phyloP scores from a whole-genome alignment of 306 rosid species.

The Castanea sativa region DNA sequence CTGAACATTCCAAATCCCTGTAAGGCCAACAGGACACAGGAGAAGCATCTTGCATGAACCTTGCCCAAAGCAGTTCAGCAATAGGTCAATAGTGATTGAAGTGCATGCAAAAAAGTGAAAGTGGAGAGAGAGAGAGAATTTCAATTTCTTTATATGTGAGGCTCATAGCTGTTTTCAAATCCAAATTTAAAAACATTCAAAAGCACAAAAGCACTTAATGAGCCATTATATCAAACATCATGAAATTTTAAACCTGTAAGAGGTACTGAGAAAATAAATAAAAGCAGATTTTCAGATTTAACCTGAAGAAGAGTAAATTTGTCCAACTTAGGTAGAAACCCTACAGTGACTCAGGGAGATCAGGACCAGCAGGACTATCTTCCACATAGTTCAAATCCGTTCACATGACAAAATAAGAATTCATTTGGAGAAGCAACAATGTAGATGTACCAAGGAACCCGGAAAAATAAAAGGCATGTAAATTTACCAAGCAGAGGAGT shows the following conservation, averaged over 20 bases:
- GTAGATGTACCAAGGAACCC: neutral
- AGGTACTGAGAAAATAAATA: slow-evolving; percentile 9
- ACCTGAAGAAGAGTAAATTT: slow-evolving; percentile 93
- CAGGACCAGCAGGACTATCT: slow-evolving; percentile 97
- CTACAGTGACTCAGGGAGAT: slow-evolving; percentile 57
- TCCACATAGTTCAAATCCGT: slow-evolving; percentile 88
- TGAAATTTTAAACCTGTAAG: slow-evolving; percentile 2
- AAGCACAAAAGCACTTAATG: neutral
- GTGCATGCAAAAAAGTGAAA: neutral
- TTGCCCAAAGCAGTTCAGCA: neutral
- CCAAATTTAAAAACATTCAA: neutral
- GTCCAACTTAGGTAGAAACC: slow-evolving; percentile 77
- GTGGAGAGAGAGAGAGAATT: neutral
- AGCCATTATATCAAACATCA: neutral
- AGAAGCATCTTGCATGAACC: slow-evolving; percentile 4
- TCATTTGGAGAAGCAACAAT: neutral
- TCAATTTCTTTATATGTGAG: neutral
- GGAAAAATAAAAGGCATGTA: neutral
- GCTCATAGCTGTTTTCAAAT: neutral
- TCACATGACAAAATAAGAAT: slow-evolving; percentile 12
- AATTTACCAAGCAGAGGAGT: slow-evolving; percentile 76
- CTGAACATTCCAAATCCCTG: neutral
- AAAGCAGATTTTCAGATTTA: slow-evolving; percentile 4
- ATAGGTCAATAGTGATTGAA: neutral
- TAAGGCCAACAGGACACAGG: neutral